These are phyloP conservation scores for Crithidia thermophila DNA, from an alignment of 208 protist species.

Conservation along the genomic window DNA sequence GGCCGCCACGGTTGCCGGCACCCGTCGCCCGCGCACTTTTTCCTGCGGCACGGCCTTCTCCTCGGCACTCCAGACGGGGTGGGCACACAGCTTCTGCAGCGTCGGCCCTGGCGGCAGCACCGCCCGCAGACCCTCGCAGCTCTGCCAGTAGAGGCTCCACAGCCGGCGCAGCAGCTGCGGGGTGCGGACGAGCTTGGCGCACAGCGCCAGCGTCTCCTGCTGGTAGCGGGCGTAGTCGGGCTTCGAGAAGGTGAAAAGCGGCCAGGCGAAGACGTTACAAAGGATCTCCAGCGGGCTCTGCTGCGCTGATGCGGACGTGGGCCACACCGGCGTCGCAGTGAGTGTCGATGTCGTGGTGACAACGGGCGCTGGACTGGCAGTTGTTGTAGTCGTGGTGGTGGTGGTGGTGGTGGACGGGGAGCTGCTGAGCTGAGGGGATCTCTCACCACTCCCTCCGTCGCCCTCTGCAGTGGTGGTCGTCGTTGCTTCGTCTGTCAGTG, in stretches of 20 bases:
- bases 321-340: slow-evolving; percentile 12
- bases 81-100: slow-evolving; percentile 29
- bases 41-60: neutral
- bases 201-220: slow-evolving; percentile 61
- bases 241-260: slow-evolving; percentile 65
- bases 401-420: neutral
- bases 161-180: slow-evolving; percentile 61
- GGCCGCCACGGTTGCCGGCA: slow-evolving; percentile 6
- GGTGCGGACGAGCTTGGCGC: slow-evolving; percentile 61
- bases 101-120: slow-evolving; percentile 28
- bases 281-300: slow-evolving; percentile 60
- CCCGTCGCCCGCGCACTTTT: neutral
- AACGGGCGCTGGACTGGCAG: neutral
- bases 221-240: slow-evolving; percentile 28
- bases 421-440: too few species aligned
- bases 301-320: slow-evolving; percentile 18
- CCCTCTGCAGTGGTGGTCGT: too few species aligned
- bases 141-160: slow-evolving; percentile 68
- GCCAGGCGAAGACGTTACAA: slow-evolving; percentile 80
- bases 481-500: neutral
- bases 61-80: slow-evolving; percentile 1
- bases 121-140: slow-evolving; percentile 36
- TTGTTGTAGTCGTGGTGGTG: neutral
- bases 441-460: too few species aligned
- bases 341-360: neutral